These are phyloP conservation scores for Artemisia argyi DNA, from an alignment of 129 eudicot species.

Conservation along the genomic window DNA sequence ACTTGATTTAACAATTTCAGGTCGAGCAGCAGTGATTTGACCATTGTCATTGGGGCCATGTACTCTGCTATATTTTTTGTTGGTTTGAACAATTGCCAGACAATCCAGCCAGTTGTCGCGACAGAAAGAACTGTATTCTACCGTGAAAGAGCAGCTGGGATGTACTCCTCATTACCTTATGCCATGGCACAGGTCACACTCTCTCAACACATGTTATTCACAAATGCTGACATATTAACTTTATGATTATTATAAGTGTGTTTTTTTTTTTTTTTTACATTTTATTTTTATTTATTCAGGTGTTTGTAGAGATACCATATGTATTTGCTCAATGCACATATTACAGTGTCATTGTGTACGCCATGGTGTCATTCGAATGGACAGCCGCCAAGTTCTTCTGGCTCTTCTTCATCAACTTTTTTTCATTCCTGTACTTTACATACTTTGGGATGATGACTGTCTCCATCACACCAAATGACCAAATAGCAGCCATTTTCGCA, in stretches of 20 bases:
- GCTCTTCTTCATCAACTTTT: conserved; percentile 46
- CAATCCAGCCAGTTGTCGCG: conserved; percentile 67
- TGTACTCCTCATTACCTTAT: conserved; percentile 64
- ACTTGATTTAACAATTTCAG: conserved; percentile 31
- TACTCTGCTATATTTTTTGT: conserved; percentile 53
- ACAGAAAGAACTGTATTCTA: conserved; percentile 63
- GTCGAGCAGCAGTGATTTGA: conserved; percentile 40
- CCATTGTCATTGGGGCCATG: conserved; percentile 56
- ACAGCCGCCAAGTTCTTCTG: no score
- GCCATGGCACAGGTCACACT: conserved; percentile 55
- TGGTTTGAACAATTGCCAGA: conserved; percentile 50
- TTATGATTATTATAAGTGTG: neutral
- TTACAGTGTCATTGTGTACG: no score
- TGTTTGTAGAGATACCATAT: no score
- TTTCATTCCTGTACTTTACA: conserved; percentile 72
- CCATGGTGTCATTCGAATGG: no score
- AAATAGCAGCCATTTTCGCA: conserved; percentile 73
- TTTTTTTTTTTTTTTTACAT: neutral
- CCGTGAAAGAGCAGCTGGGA: conserved; percentile 68
- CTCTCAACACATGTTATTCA: neutral
- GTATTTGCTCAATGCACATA: no score
- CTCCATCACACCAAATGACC: conserved; percentile 76
- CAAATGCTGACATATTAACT: no score
- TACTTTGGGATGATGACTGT: conserved; percentile 89
- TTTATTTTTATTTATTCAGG: no score